A percentile compares a stretch with the other conserved stretches of the same genome.
Evolutionary conservation across 2,329 filamentous ascomycete species (phyloP).

Genomic region (Fusarium sp.): DNA sequence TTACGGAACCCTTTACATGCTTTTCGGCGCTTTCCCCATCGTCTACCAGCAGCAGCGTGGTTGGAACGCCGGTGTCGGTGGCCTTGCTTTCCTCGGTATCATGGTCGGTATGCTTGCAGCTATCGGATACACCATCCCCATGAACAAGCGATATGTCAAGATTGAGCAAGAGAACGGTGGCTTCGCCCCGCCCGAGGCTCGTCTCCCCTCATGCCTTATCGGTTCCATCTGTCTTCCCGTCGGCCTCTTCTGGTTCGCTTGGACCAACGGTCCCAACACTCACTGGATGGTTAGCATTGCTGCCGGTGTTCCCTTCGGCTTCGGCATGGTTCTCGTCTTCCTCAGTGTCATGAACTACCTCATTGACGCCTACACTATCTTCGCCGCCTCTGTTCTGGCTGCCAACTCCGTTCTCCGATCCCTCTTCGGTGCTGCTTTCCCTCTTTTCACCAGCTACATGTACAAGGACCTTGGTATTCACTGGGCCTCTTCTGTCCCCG

Average conservation of each 20-base stretch:
- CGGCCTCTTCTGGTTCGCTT: conserved; percentile 69
- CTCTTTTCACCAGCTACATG: conserved; percentile 36
- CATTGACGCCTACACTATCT: conserved; percentile 39
- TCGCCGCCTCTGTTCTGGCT: conserved; percentile 33
- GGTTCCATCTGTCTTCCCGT: conserved; percentile 27
- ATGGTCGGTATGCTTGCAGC: conserved; percentile 38
- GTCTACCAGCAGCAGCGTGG: conserved; percentile 67
- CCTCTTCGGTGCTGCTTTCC: conserved; percentile 36
- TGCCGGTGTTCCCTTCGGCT: conserved; percentile 58
- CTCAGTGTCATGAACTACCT: conserved; percentile 41
- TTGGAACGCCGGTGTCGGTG: conserved; percentile 34
- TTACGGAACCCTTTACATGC: conserved; percentile 77
- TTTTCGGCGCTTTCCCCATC: conserved; percentile 74
- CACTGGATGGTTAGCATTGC: conserved; percentile 63
- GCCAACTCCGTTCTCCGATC: conserved; percentile 37
- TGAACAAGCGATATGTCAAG: conserved; percentile 37
- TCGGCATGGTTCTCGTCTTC: conserved; percentile 62
- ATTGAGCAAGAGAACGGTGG: conserved; percentile 28
- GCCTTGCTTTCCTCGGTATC: conserved; percentile 35
- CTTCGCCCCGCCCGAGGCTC: conserved; percentile 34
- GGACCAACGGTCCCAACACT: conserved; percentile 63
- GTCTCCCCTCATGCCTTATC: conserved; percentile 29
- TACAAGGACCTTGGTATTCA: conserved; percentile 35
- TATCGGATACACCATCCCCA: conserved; percentile 30
- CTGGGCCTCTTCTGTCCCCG: conserved; percentile 36